These are phyloP conservation scores for Parathielavia appendiculata DNA, from an alignment of 495 filamentous ascomycete species.

Conservation along the genomic window DNA sequence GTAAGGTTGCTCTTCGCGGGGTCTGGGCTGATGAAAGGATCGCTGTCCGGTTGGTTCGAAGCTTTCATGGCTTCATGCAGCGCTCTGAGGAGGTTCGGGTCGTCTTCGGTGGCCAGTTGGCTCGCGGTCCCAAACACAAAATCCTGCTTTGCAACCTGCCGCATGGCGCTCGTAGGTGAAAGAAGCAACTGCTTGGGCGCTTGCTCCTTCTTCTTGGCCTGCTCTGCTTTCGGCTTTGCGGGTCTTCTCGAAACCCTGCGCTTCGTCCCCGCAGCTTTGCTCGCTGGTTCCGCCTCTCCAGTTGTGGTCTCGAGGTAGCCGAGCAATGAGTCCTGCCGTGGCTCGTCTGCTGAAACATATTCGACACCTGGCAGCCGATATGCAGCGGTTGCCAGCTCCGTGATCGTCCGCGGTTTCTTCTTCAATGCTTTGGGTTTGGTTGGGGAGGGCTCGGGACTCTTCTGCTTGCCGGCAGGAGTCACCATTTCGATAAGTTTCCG, in stretches of 20 bases:
- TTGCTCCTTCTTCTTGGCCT: constrained; percentile 42
- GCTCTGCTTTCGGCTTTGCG: constrained; percentile 29
- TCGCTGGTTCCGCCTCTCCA: constrained; percentile 2
- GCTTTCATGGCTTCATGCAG: constrained; percentile 63
- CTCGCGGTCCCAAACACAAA: constrained; percentile 91
- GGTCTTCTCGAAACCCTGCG: constrained; percentile 31
- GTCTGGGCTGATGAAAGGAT: constrained; percentile 35
- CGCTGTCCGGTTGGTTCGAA: constrained; percentile 46
- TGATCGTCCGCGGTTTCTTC: constrained; percentile 80
- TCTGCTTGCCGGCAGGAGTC: constrained; percentile 25
- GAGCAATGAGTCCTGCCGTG: constrained; percentile 29
- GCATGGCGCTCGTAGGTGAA: constrained; percentile 67
- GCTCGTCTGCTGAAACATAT: constrained; percentile 8
- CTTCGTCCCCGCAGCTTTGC: constrained; percentile 30
- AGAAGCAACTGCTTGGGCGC: constrained; percentile 52
- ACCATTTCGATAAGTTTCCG: constrained; percentile 49
- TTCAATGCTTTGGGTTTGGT: constrained; percentile 54
- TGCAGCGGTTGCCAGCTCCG: constrained; percentile 74
- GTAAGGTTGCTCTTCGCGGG: constrained; percentile 30
- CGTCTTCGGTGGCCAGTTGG: constrained; percentile 74
- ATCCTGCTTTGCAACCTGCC: constrained; percentile 65
- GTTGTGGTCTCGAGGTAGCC: constrained; percentile 26
- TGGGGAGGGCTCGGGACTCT: constrained; percentile 26
- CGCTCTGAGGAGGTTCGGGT: constrained; percentile 61
- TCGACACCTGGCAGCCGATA: constrained; percentile 46